Evolutionary conservation across 352 stramenopile species (phyloP).

Genomic region (Pythium rishiriense): DNA sequence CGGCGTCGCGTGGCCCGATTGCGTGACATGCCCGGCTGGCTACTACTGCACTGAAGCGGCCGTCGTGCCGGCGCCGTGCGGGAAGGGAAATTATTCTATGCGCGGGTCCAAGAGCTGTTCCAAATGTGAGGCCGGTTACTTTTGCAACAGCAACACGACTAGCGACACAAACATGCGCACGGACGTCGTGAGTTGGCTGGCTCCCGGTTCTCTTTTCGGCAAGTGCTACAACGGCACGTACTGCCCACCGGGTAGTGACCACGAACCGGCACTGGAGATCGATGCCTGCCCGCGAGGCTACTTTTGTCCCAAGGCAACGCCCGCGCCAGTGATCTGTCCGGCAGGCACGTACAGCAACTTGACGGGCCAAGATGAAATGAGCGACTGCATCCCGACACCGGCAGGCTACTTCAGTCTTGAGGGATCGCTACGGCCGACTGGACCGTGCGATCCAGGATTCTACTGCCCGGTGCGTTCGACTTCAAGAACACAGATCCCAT

Average conservation of each 20-base stretch:
- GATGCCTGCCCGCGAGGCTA: conserved; percentile 82
- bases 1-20: conserved; percentile 54
- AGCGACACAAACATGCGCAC: conserved; percentile 64
- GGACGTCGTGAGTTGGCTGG: conserved; percentile 52
- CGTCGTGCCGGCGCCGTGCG: conserved; percentile 60
- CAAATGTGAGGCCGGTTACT: conserved; percentile 69
- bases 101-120: conserved; percentile 58
- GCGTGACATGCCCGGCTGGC: conserved; percentile 74
- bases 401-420: conserved; percentile 69
- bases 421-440: conserved; percentile 56
- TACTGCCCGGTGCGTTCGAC: conserved; percentile 83
- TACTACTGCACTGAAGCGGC: conserved; percentile 81
- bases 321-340: conserved; percentile 70
- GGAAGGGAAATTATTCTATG: conserved; percentile 60
- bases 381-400: conserved; percentile 74
- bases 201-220: conserved; percentile 59
- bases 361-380: conserved; percentile 68
- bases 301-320: conserved; percentile 76
- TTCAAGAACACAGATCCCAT: conserved; percentile 70
- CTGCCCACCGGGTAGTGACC: conserved; percentile 64
- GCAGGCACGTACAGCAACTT: conserved; percentile 86
- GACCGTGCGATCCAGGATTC: conserved; percentile 69
- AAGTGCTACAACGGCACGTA: conserved; percentile 90
- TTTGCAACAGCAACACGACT: conserved; percentile 74
- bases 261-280: conserved; percentile 63